Conservation (phyloP, 306 rosid genomes). For the Pterocarpus macrocarpus region DNA sequence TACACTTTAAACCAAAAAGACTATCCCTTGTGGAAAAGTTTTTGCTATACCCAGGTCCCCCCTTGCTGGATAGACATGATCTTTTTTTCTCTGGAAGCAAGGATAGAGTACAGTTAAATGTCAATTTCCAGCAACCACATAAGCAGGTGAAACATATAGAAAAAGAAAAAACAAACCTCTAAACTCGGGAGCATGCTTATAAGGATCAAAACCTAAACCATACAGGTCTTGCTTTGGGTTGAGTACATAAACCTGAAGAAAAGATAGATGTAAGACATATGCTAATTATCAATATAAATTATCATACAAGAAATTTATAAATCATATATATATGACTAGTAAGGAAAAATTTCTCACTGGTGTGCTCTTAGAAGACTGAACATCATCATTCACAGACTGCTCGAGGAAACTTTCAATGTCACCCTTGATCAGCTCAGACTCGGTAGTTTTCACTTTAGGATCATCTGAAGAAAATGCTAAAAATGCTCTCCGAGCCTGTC, state of each 20-base stretch:
- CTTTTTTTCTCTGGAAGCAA: slow-evolving; percentile 72
- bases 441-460: slow-evolving; percentile 51
- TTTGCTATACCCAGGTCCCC: slow-evolving; percentile 59
- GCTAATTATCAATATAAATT: slow-evolving; percentile 1
- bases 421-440: slow-evolving; percentile 54
- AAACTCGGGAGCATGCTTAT: slow-evolving; percentile 96
- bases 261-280: slow-evolving; percentile 42
- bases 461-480: slow-evolving; percentile 82
- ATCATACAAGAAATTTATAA: slow-evolving; percentile 22
- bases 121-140: slow-evolving; percentile 34
- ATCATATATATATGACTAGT: slow-evolving; percentile 21
- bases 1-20: slow-evolving; percentile 88
- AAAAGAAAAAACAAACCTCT: slow-evolving; percentile 68
- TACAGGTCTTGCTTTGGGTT: slow-evolving; percentile 88
- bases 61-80: slow-evolving; percentile 63
- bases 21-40: slow-evolving; percentile 59
- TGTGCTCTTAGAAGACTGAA: slow-evolving; percentile 69
- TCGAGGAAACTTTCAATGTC: slow-evolving; percentile 52
- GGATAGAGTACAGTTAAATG: slow-evolving; percentile 17
- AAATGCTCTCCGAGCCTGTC: slow-evolving; percentile 94
- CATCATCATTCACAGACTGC: slow-evolving; percentile 62
- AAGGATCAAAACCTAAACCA: slow-evolving; percentile 99
- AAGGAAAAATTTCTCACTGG: slow-evolving; percentile 67
- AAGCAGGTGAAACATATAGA: slow-evolving; percentile 26
- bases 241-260: slow-evolving; percentile 74